A percentile compares a stretch with the other conserved stretches of the same genome.
Conservation (phyloP, 2,329 filamentous ascomycete species). For the Hypoxylon sp. region DNA sequence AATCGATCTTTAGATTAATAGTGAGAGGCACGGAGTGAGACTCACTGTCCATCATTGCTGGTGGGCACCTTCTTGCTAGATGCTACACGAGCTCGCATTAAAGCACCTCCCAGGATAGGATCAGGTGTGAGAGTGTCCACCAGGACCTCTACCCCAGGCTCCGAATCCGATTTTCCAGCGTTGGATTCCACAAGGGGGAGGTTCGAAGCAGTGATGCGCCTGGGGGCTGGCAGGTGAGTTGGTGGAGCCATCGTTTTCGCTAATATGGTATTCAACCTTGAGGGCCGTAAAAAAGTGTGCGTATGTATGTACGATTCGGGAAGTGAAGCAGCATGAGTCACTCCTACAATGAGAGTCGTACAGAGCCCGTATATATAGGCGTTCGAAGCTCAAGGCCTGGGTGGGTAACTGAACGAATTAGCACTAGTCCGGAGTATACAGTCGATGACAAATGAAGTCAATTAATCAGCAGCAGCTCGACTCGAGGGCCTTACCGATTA, state of each 20-base stretch:
- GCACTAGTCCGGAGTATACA: conserved; percentile 4
- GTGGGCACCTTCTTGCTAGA: conserved; percentile 48
- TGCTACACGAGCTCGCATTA: conserved; percentile 46
- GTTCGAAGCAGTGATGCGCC: conserved; percentile 51
- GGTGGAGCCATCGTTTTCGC: conserved; percentile 30
- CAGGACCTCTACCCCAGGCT: conserved; percentile 51
- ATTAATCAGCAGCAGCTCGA: conserved; percentile 31
- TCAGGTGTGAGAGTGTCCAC: conserved; percentile 47
- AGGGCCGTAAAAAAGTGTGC: conserved; percentile 1
- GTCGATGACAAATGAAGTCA: conserved; percentile 35
- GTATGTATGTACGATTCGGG: conserved; percentile 5
- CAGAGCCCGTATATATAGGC: conserved; percentile 23
- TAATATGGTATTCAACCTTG: conserved; percentile 6
- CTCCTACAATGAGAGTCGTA: conserved; percentile 8
- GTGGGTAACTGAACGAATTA: conserved; percentile 16
- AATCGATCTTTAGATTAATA: conserved; percentile 3
- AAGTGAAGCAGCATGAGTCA: conserved; percentile 1
- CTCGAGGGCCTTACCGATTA: conserved; percentile 24
- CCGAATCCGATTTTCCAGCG: conserved; percentile 35
- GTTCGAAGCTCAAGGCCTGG: conserved; percentile 5
- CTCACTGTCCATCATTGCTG: conserved; percentile 52
- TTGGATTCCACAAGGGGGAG: conserved; percentile 40
- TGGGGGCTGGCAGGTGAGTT: conserved; percentile 41
- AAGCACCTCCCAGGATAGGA: conserved; percentile 41
- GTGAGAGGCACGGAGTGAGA: conserved; percentile 26